Conservation (phyloP, 306 rosid genomes). For the Acacia acuminata region DNA sequence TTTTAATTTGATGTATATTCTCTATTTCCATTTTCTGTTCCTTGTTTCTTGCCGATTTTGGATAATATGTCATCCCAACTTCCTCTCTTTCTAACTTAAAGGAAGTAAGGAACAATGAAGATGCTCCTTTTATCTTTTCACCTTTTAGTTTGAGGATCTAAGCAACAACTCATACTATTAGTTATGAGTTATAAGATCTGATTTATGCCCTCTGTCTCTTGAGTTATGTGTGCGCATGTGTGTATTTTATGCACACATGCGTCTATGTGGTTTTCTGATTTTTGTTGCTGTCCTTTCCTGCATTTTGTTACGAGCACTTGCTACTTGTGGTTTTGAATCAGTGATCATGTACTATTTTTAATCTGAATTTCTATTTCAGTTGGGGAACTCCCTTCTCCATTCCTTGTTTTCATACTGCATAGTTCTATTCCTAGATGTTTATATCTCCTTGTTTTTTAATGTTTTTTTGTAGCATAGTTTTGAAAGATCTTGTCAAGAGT, state of each 20-base stretch:
- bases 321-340: conserved; percentile 17
- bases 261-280: neutral
- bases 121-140: neutral
- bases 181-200: neutral
- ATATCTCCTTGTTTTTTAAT: conserved; percentile 34
- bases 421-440: conserved; percentile 35
- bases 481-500: conserved; percentile 80
- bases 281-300: conserved; percentile 7
- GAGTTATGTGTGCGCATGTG: neutral
- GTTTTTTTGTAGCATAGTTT: conserved; percentile 69
- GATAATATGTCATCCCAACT: neutral
- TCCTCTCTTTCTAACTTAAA: neutral
- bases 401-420: conserved; percentile 16
- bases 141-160: neutral
- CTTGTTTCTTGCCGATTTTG: neutral
- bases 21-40: neutral
- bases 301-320: conserved; percentile 26
- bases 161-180: neutral
- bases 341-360: conserved; percentile 14
- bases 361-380: neutral
- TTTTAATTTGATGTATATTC: neutral
- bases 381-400: conserved; percentile 15
- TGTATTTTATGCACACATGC: neutral
- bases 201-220: neutral
- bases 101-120: neutral